Conservation (phyloP, 2,329 filamentous ascomycete genomes). For the Paraphoma sp. region DNA sequence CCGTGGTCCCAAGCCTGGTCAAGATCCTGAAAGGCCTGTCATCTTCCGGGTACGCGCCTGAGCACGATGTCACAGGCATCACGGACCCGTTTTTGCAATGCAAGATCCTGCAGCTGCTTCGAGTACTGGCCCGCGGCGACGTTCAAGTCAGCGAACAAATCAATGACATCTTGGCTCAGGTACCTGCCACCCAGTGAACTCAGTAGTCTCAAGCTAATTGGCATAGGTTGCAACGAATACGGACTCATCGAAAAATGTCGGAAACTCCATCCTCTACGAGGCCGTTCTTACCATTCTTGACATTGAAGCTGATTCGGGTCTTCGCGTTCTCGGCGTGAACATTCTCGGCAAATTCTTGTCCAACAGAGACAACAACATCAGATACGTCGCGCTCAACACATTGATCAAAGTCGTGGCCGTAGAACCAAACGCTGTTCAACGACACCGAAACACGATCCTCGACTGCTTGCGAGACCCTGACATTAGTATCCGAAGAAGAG, state of each 20-base stretch:
- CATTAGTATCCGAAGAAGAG: slow-evolving; percentile 94
- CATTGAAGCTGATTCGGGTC: slow-evolving; percentile 94
- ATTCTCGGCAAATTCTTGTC: slow-evolving; percentile 97
- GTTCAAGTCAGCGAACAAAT: slow-evolving; percentile 91
- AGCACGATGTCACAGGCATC: slow-evolving; percentile 97
- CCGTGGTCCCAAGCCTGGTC: slow-evolving; percentile 83
- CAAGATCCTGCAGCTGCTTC: slow-evolving; percentile 87
- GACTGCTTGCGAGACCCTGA: slow-evolving; percentile 96
- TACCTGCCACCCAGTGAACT: slow-evolving; percentile 8
- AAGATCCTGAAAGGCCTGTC: slow-evolving; percentile 91
- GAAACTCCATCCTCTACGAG: slow-evolving; percentile 97
- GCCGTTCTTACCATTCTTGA: slow-evolving; percentile 96
- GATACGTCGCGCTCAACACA: slow-evolving; percentile 96
- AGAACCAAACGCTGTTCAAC: slow-evolving; percentile 95
- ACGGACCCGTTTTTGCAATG: slow-evolving; percentile 98
- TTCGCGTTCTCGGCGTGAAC: slow-evolving; percentile 94
- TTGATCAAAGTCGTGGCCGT: slow-evolving; percentile 98
- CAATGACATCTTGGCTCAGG: slow-evolving; percentile 94
- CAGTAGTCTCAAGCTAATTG: slow-evolving; percentile 15
- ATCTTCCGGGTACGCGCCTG: slow-evolving; percentile 93
- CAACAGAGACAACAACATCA: slow-evolving; percentile 99
- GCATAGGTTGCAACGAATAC: slow-evolving; percentile 88
- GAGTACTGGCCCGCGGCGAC: slow-evolving; percentile 87
- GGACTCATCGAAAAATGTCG: slow-evolving; percentile 96
- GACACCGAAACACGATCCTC: slow-evolving; percentile 95